Conservation (phyloP, 2,329 filamentous ascomycete genomes). For the Penicillium sp. region DNA sequence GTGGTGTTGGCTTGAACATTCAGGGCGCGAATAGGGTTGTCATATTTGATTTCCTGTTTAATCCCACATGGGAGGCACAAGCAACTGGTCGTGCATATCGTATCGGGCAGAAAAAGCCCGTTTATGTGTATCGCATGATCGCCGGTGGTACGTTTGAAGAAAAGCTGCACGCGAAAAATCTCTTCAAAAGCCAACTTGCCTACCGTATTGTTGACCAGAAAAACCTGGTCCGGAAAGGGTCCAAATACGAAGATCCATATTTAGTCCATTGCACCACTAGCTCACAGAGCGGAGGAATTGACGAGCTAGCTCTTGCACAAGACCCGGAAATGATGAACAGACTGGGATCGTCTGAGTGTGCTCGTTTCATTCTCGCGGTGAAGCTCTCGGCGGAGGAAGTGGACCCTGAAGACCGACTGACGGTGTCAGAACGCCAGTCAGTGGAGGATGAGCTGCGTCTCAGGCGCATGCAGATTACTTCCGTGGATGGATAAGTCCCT, state of each 20-base stretch:
- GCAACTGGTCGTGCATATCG: conserved; percentile 84
- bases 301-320: too few species aligned
- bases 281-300: too few species aligned
- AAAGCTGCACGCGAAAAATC: conserved; percentile 66
- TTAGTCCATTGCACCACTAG: background rate
- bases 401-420: too few species aligned
- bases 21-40: conserved; percentile 80
- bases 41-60: conserved; percentile 80
- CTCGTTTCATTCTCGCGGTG: too few species aligned
- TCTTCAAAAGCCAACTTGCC: conserved; percentile 82
- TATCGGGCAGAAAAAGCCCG: conserved; percentile 75
- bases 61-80: conserved; percentile 79
- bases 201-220: conserved; percentile 80
- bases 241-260: conserved; percentile 34
- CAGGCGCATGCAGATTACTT: too few species aligned
- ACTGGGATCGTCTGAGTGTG: too few species aligned
- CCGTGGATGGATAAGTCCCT: too few species aligned
- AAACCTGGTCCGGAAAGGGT: conserved; percentile 67
- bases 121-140: conserved; percentile 82
- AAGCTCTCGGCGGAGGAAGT: too few species aligned
- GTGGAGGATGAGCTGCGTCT: too few species aligned
- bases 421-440: too few species aligned
- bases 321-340: too few species aligned
- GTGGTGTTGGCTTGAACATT: conserved; percentile 81
- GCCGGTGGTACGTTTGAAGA: conserved; percentile 78